phyloP scores from a whole-genome alignment of 352 stramenopile genomes.

The Poterioochromonas sp. region DNA sequence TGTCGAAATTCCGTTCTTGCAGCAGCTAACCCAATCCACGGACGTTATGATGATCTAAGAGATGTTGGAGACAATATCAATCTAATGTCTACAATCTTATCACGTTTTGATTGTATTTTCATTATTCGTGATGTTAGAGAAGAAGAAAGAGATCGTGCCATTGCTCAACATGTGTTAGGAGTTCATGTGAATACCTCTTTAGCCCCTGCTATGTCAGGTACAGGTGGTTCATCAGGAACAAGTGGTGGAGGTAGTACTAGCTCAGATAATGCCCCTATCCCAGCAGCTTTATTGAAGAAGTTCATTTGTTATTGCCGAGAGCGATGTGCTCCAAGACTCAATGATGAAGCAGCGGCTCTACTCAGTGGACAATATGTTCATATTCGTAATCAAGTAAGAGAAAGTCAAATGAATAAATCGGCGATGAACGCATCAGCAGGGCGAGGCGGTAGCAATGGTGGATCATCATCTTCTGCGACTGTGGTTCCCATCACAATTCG shows the following conservation, averaged over 20 bases:
- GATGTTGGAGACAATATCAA: slow-evolving; percentile 89
- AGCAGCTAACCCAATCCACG: slow-evolving; percentile 77
- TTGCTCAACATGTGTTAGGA: slow-evolving; percentile 92
- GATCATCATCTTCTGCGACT: slow-evolving; percentile 82
- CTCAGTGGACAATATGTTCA: neutral
- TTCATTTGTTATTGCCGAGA: slow-evolving; percentile 46
- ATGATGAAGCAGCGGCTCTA: neutral
- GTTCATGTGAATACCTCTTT: slow-evolving; percentile 75
- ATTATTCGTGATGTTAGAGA: slow-evolving; percentile 90
- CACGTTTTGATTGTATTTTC: slow-evolving; percentile 97
- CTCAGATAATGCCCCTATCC: slow-evolving; percentile 46
- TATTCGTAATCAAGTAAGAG: slow-evolving; percentile 56
- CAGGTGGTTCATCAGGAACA: slow-evolving; percentile 64
- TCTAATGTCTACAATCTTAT: slow-evolving; percentile 93
- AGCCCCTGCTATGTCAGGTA: slow-evolving; percentile 72
- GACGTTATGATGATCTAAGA: slow-evolving; percentile 33
- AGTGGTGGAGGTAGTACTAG: slow-evolving; percentile 61
- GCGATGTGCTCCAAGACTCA: slow-evolving; percentile 61
- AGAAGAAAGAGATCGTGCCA: slow-evolving; percentile 77
- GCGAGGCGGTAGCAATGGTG: too few relatives aligned
- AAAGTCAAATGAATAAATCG: slow-evolving; percentile 76
- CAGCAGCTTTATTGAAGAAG: slow-evolving; percentile 46
- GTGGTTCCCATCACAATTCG: slow-evolving; percentile 93
- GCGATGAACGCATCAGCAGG: slow-evolving; percentile 87
- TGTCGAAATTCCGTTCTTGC: slow-evolving; percentile 70